Base-by-base conservation (phyloP, 2,329 filamentous ascomycete species). In the Hymenoscyphus linearis region DNA sequence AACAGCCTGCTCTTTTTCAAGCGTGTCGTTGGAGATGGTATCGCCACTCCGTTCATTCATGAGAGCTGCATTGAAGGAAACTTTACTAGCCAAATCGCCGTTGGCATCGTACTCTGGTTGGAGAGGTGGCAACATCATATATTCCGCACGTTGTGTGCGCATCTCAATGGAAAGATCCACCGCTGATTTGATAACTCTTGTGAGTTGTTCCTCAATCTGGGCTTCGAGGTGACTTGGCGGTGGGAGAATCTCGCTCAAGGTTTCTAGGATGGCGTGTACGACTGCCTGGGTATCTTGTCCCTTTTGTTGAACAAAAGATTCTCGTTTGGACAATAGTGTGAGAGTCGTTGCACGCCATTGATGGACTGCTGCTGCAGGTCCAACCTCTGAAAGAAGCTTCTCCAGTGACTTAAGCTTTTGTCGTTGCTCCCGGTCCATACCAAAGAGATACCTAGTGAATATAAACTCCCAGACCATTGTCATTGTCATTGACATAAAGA, bases 401-500 rank as follows among this genome's bases (percentile, higher is more conserved):
- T 99, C 96, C 9, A 99, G 84, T 36, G 89, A 87, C 79, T 99
- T 98, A 74, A 99, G 87, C 76, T 98, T 98, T 76, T 98, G 93
- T 69, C 95, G 86, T 76, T 99, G 95, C 76, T 98, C 95, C 69
- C 93, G 85, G 74, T 99, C 95, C 91, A 99, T 96, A 70, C 95
- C 95, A 74, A 99, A 99, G 27, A 99, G 86, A 75, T 99, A 99
- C 66, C 95, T 87, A 9, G 93, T 97, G 74, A 99, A 99, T 73
- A 99, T 88, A 72, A 96, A 97, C 76, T 99, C 95, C 93, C 93
- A 99, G 57, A 99, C 87, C 92, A 99, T 97, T 64, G 90, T 95
- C 93, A 98, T 98, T 60, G 93, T 91, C 75, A 99, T 92, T 40
- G 92, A 95, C 91, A 98, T 97, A 81, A 99, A 97, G 62, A 98